Evolutionary conservation across 2,329 filamentous ascomycete genomes (phyloP).

Genomic region (Mollisiaceae sp.): DNA sequence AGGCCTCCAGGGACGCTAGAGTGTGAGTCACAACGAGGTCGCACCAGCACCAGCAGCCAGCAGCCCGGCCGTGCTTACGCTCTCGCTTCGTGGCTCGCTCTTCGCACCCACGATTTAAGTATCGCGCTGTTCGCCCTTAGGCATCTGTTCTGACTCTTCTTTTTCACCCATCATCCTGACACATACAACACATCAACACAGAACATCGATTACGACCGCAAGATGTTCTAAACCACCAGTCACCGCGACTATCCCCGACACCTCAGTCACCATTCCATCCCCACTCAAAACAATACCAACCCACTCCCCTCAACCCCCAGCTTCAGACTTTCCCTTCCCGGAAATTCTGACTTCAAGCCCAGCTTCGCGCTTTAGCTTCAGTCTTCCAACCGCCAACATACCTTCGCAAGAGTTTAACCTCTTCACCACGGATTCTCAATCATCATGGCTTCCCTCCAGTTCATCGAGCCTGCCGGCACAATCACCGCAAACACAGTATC

Average conservation of each 20-base stretch:
- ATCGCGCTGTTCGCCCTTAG: constrained; percentile 11
- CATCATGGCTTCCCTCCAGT: constrained; percentile 81
- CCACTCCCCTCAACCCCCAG: constrained; percentile 52
- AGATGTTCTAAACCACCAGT: constrained; percentile 63
- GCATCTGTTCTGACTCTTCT: constrained; percentile 33
- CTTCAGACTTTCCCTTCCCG: constrained; percentile 59
- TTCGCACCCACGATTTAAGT: not conserved
- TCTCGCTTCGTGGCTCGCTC: not conserved
- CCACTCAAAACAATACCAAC: constrained; percentile 48
- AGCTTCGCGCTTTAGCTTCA: constrained; percentile 64
- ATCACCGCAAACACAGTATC: constrained; percentile 57
- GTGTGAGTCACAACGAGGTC: constrained; percentile 5
- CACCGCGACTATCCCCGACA: constrained; percentile 42
- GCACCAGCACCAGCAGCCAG: not conserved
- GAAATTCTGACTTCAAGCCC: constrained; percentile 72
- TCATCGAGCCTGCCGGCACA: constrained; percentile 66
- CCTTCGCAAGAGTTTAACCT: constrained; percentile 69
- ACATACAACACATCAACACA: constrained; percentile 44
- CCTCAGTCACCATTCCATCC: constrained; percentile 60
- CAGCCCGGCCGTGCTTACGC: not conserved
- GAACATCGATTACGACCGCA: constrained; percentile 48
- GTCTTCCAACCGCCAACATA: constrained; percentile 62
- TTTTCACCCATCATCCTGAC: constrained; percentile 45
- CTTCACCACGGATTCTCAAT: constrained; percentile 81
- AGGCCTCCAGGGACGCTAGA: not conserved